Conservation (phyloP, 768 basidiomycete species). For the Suillus ampliporus region DNA sequence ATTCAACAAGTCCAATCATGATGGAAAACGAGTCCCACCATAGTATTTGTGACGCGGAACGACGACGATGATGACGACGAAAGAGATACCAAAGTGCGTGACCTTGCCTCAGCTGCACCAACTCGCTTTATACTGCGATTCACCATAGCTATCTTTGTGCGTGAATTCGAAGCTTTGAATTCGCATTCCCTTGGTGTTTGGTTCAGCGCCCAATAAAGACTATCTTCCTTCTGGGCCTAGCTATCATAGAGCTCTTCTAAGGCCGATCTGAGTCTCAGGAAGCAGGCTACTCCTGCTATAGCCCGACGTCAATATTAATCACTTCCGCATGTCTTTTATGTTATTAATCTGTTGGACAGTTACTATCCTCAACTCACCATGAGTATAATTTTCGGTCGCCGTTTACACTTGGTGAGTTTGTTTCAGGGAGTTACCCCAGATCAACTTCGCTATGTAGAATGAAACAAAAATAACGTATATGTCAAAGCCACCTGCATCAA, state of each 20-base stretch:
- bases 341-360: constrained; percentile 2
- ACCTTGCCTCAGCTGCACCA: neutral
- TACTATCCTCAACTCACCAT: neutral
- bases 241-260: neutral
- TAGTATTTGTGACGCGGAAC: neutral
- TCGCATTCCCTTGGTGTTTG: neutral
- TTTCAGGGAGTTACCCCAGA: neutral
- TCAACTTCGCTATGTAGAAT: neutral
- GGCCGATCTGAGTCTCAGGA: neutral
- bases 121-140: neutral
- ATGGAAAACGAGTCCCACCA: neutral
- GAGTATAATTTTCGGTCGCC: neutral
- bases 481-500: neutral
- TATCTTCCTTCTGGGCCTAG: neutral
- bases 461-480: neutral
- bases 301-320: too few relatives aligned
- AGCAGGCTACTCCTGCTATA: neutral
- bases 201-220: neutral
- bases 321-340: neutral
- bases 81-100: neutral
- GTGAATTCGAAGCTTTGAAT: constrained; percentile 8
- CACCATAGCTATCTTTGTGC: constrained; percentile 8
- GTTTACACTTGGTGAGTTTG: neutral
- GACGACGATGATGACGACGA: too few relatives aligned
- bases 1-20: neutral